Evolutionary conservation across 148 eudicot species (phyloP).

Genomic region (Chenopodium suecicum): DNA sequence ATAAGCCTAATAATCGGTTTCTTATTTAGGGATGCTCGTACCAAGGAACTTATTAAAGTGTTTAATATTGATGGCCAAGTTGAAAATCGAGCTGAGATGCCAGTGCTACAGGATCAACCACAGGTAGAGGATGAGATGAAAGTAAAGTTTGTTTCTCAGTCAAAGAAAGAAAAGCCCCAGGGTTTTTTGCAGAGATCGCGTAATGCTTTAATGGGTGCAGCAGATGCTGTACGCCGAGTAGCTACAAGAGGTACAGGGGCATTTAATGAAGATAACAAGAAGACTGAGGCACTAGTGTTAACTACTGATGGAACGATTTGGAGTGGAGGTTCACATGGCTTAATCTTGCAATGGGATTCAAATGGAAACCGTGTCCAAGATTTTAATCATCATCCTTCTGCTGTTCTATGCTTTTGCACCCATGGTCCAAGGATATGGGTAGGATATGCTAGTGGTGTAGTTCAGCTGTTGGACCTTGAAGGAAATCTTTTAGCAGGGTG

Average conservation of each 20-base stretch:
- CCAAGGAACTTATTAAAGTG: slow-evolving; percentile 89
- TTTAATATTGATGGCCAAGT: slow-evolving; percentile 79
- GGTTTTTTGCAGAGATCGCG: slow-evolving; percentile 90
- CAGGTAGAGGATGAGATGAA: slow-evolving; percentile 69
- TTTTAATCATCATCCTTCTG: slow-evolving; percentile 58
- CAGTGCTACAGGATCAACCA: slow-evolving; percentile 74
- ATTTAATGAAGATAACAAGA: slow-evolving; percentile 73
- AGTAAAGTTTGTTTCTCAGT: slow-evolving; percentile 64
- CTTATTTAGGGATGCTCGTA: slow-evolving; percentile 88
- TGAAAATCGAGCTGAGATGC: slow-evolving; percentile 82
- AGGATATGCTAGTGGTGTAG: slow-evolving; percentile 84
- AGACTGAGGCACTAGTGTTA: slow-evolving; percentile 80
- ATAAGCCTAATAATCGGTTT: not conserved
- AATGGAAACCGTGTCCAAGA: slow-evolving; percentile 83
- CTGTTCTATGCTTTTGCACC: slow-evolving; percentile 82
- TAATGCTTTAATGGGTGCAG: slow-evolving; percentile 96
- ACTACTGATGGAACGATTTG: slow-evolving; percentile 81
- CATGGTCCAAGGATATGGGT: slow-evolving; percentile 80
- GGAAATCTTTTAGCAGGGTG: slow-evolving; percentile 77
- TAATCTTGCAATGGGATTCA: slow-evolving; percentile 88
- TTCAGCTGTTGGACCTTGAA: slow-evolving; percentile 79
- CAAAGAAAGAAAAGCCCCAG: slow-evolving; percentile 87
- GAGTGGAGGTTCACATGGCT: slow-evolving; percentile 85
- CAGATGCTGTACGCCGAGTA: slow-evolving; percentile 94
- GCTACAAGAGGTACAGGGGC: slow-evolving; percentile 84